Percentiles rank a stretch among this genome's conserved stretches.
phyloP scores from a whole-genome alignment of 2,329 filamentous ascomycete species.

The Venturia aucupariae region DNA sequence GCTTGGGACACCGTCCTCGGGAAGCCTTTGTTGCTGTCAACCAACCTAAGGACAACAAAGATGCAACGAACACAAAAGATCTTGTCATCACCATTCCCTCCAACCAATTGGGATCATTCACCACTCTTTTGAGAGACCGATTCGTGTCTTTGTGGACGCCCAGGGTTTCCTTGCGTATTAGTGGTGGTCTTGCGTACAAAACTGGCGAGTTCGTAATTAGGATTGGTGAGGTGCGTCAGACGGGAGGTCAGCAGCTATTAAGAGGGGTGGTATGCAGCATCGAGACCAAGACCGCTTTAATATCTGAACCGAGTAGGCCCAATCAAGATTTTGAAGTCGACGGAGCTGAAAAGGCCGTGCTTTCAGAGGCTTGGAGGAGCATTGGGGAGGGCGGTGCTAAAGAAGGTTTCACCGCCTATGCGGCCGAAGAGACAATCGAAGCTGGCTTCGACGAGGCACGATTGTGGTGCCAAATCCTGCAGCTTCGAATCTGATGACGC shows the following conservation, averaged over 20 bases:
- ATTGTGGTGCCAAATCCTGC: slow-evolving; percentile 18
- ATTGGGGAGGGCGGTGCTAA: slow-evolving; percentile 14
- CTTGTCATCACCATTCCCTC: slow-evolving; percentile 16
- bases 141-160: slow-evolving; percentile 17
- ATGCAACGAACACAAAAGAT: not conserved
- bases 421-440: not conserved
- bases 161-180: slow-evolving; percentile 12
- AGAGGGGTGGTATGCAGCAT: slow-evolving; percentile 16
- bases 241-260: slow-evolving; percentile 10
- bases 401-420: slow-evolving; percentile 13
- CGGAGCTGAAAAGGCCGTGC: slow-evolving; percentile 9
- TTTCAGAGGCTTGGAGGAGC: slow-evolving; percentile 16
- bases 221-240: slow-evolving; percentile 17
- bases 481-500: slow-evolving; percentile 9
- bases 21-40: slow-evolving; percentile 5
- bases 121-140: slow-evolving; percentile 15
- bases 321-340: slow-evolving; percentile 11
- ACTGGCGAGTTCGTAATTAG: slow-evolving; percentile 16
- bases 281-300: slow-evolving; percentile 2
- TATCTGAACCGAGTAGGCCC: not conserved
- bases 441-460: slow-evolving; percentile 15
- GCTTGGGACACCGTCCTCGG: slow-evolving; percentile 14
- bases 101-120: slow-evolving; percentile 15
- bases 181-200: slow-evolving; percentile 14
- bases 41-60: not conserved